Evolutionary conservation across 179 eudicot genomes (phyloP), one percentile per base, ranked within the genome.

Genomic region (Monotropa hypopitys): DNA sequence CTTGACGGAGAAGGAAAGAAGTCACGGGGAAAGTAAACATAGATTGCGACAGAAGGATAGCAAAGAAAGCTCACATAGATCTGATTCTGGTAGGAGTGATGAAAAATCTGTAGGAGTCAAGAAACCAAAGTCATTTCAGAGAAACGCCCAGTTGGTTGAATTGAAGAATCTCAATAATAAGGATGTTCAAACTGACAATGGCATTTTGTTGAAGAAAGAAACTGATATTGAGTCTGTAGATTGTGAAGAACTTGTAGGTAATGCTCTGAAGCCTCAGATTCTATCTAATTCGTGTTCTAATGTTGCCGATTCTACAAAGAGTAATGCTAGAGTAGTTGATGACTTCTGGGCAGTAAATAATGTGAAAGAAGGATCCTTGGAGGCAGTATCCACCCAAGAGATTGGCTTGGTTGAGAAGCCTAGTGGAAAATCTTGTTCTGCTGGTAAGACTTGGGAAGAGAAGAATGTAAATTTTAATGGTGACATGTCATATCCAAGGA

Each of bases 221-320:
- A 74, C 79, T 11, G 91, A 84, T 33, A 75, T 76, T 47, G 90
- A 89, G 70, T 59, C 83, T 67, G 73, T 59, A 49, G 83, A 86
- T 56, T 87, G 90, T 85, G 93, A 90, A 56, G 91, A 87, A 83
- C 88, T 89, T 70, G 87, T 90, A 79, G 85, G 87, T 38, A 87
- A 85, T 85, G 87, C 95, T 78, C 83, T 88, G 83, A 94, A 87
- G 85, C 92, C 90, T 79, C 98, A 94, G 51, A 90, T 93, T 82
- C 70, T 90, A 62, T 89, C 90, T 21, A 80, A 82, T 81, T 82
- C 88, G 69, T 76, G 75, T 74, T 74, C 67, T 79, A 63, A 78
- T 53, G 75, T 63, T 65, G 81, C 33, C 45, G 82, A 80, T 18
- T 76, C 79, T 20, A 59, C 74, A 51, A 80, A 80, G 80, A 82